Base-by-base conservation (phyloP, 345 rosid genomes). In the Nasturtium officinale region DNA sequence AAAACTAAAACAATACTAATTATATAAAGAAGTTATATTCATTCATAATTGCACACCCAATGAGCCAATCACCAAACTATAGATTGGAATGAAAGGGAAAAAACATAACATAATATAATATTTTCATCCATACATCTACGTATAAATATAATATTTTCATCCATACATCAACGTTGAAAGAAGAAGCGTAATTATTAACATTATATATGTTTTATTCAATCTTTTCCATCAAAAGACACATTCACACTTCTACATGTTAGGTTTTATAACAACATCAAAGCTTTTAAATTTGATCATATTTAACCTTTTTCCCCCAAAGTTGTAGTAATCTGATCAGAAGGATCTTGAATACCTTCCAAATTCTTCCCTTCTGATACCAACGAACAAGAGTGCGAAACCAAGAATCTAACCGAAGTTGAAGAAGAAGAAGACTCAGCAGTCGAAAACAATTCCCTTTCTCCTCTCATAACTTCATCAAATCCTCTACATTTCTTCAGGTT, bases 351-450 rank as follows among this genome's bases (percentile, higher is more conserved):
- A 62, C 86, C 89, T 40, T 66, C 82, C 69, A 71, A 18, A 25
- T 78, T 67, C 72, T 74, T 80, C 64, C 81, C 79, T 47, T 80
- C 89, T 8, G 86, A 83, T 3, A 32, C 65, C 38, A 82, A 67
- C 20, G 96, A 81, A 47, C 76, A 74, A 52, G 73, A 84, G 12
- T 84, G 90, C 11, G 96, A 96, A 65, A 84, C 91, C 37, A 88
- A 83, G 77, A 86, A 85, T 42, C 48, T 43, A 43, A 43, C 48
- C 48, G 18, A 5, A 0, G 20, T 43, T 43, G 89, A 86, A 60
- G 75, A 77, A 45, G 71, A 62, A 37, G 80, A 77, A n/a, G 98
- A 89, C 68, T 93, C 92, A 12, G 93, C 96, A 2, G 96, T 86
- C 3, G 97, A 90, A 78, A 86, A 84, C 69, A 79, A 57, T 46